Base-by-base conservation (phyloP, 805 yeast species). In the Saturnispora galanensis region DNA sequence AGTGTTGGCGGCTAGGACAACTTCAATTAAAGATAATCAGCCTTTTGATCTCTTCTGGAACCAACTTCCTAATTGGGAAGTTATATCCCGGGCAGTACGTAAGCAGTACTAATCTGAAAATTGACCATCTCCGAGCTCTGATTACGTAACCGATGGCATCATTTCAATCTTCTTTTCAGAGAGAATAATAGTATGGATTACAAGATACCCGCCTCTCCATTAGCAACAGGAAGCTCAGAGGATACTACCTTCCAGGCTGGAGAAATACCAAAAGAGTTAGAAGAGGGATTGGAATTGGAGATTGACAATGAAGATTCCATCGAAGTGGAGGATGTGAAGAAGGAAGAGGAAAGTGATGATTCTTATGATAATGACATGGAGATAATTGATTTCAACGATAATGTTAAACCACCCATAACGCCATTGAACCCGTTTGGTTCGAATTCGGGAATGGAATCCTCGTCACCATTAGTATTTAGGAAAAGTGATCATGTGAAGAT, bases 341-440 rank as follows among this genome's bases (percentile, higher is more conserved):
- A 50, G 16, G 53, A 45, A 13, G 51, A 11, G 8, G 26, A 26
- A 6, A 29, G 15, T 17, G 39, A 39, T 41, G 18, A 51, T 41
- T 9, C 38, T 35, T 42, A 42, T 31, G 21, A 32, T 2, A 41
- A 41, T 12, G 39, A 41, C 35, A 31, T 41, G 10, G 42, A 51
- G 5, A 31, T 50, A 35, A 38, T 39, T 8, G 47, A 43, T 35
- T 48, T 52, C 30, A 44, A 49, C 5, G 52, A 50, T 30, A 60
- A 62, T 42, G 54, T 57, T 3, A 60, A 50, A 48, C 49, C 44
- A 36, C 49, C 38, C 26, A 35, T 42, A 18, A 46, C 38, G 17
- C 59, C 60, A 8, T 29, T 59, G 37, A 61, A 57, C 45, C 64
- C 66, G 26, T 60, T 60, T 48, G 63, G 62, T 12, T 45, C 44